Evolutionary conservation across 371 early-diverging fungal genomes (phyloP).

Genomic region (Rhizopus arrhizus): DNA sequence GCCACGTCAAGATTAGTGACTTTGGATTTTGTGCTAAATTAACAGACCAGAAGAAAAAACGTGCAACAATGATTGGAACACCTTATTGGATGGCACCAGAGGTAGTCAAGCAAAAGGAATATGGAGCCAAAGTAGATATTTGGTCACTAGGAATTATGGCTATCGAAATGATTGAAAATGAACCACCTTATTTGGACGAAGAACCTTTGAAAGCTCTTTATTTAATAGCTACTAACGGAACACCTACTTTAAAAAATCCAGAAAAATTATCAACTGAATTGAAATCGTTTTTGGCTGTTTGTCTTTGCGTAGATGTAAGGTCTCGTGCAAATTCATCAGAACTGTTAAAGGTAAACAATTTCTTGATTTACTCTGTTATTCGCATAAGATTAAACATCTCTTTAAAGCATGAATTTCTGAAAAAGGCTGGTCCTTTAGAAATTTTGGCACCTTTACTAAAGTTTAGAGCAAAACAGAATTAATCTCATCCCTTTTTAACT

Average conservation of each 20-base stretch:
- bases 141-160: conserved; percentile 96
- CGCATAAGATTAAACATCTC: background rate
- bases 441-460: conserved; percentile 58
- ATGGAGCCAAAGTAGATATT: conserved; percentile 89
- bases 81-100: conserved; percentile 95
- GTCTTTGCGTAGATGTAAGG: conserved; percentile 88
- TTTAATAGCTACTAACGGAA: conserved; percentile 96
- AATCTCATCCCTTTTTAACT: background rate
- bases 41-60: conserved; percentile 80
- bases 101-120: conserved; percentile 89
- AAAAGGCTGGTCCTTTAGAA: conserved; percentile 58
- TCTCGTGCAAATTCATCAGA: conserved; percentile 86
- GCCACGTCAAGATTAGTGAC: conserved; percentile 92
- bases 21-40: conserved; percentile 96
- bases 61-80: conserved; percentile 96
- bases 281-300: conserved; percentile 85
- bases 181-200: conserved; percentile 96
- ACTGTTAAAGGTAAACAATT: conserved; percentile 62
- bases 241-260: conserved; percentile 89
- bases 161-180: conserved; percentile 97
- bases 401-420: conserved; percentile 70
- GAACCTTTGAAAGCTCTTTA: conserved; percentile 94
- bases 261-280: conserved; percentile 78
- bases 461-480: conserved; percentile 36
- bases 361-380: background rate